Conservation (phyloP, 208 protist species). For the Angomonas ambiguus region DNA sequence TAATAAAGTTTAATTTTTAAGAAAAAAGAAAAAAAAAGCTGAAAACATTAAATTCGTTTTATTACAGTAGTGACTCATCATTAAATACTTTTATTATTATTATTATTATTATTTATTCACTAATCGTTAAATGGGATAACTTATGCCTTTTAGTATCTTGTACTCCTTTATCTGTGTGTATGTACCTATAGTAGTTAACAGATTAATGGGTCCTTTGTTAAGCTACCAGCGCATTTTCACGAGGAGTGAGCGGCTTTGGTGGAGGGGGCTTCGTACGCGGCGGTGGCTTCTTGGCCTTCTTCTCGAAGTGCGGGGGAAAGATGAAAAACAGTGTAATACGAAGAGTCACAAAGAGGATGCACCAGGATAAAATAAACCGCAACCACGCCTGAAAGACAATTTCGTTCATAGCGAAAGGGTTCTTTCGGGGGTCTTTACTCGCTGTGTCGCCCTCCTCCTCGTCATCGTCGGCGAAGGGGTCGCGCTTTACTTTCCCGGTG, state of each 20-base stretch:
- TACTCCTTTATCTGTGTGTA: background rate
- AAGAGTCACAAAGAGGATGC: slow-evolving; percentile 56
- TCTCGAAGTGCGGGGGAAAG: slow-evolving; percentile 81
- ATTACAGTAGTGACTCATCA: background rate
- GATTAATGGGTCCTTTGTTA: too few relatives aligned
- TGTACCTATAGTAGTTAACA: background rate
- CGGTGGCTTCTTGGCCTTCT: slow-evolving; percentile 63
- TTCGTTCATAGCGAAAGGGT: slow-evolving; percentile 78
- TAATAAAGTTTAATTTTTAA: slow-evolving; percentile 2
- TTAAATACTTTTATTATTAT: too few relatives aligned
- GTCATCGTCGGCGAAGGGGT: slow-evolving; percentile 80
- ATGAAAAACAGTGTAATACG: slow-evolving; percentile 66
- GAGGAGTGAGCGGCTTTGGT: slow-evolving; percentile 54
- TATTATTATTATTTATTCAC: too few relatives aligned
- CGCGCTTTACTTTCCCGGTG: slow-evolving; percentile 75
- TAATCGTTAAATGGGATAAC: too few relatives aligned
- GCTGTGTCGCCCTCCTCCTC: slow-evolving; percentile 30
- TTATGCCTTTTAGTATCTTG: background rate
- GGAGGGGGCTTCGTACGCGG: slow-evolving; percentile 36
- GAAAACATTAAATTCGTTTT: slow-evolving; percentile 11
- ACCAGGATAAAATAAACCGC: slow-evolving; percentile 86
- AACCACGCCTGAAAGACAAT: slow-evolving; percentile 81
- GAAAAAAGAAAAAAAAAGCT: slow-evolving; percentile 21
- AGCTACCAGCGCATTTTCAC: slow-evolving; percentile 26
- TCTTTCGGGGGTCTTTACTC: slow-evolving; percentile 60